Evolutionary conservation across 2,329 filamentous ascomycete genomes (phyloP).

Genomic region (Periconia sp.): DNA sequence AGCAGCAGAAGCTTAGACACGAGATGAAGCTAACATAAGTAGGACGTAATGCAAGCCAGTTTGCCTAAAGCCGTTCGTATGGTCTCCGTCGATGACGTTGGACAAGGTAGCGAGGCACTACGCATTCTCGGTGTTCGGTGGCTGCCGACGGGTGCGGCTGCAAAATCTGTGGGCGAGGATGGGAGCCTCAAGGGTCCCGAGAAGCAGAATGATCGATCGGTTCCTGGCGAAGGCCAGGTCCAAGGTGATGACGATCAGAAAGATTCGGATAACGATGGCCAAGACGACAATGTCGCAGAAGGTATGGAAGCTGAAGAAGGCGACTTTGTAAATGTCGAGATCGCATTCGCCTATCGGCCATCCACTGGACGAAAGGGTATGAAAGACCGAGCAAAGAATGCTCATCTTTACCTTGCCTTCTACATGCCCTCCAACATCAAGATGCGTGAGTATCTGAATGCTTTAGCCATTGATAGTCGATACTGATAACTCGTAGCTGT

Average conservation of each 20-base stretch:
- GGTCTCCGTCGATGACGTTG: constrained; percentile 77
- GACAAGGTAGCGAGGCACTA: constrained; percentile 74
- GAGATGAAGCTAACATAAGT: constrained; percentile 15
- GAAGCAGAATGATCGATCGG: constrained; percentile 58
- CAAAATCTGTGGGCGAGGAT: constrained; percentile 63
- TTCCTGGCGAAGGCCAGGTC: constrained; percentile 52
- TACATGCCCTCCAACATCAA: constrained; percentile 66
- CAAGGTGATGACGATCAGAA: constrained; percentile 44
- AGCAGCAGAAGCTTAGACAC: not conserved
- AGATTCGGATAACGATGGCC: constrained; percentile 31
- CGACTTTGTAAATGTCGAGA: constrained; percentile 78
- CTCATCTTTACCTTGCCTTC: constrained; percentile 74
- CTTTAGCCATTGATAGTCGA: not conserved
- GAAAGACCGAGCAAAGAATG: constrained; percentile 70
- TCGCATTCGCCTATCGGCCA: constrained; percentile 75
- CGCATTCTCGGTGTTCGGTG: constrained; percentile 74
- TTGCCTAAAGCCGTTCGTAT: constrained; percentile 72
- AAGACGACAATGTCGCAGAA: constrained; percentile 51
- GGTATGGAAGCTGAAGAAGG: constrained; percentile 79
- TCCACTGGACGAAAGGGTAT: constrained; percentile 66
- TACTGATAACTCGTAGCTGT: constrained; percentile 56
- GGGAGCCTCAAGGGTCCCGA: constrained; percentile 61
- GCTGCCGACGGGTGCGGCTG: constrained; percentile 74
- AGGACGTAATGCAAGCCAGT: constrained; percentile 79
- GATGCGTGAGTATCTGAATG: constrained; percentile 48